phyloP scores from a whole-genome alignment of 495 filamentous ascomycete species.

The Echria macrotheca region DNA sequence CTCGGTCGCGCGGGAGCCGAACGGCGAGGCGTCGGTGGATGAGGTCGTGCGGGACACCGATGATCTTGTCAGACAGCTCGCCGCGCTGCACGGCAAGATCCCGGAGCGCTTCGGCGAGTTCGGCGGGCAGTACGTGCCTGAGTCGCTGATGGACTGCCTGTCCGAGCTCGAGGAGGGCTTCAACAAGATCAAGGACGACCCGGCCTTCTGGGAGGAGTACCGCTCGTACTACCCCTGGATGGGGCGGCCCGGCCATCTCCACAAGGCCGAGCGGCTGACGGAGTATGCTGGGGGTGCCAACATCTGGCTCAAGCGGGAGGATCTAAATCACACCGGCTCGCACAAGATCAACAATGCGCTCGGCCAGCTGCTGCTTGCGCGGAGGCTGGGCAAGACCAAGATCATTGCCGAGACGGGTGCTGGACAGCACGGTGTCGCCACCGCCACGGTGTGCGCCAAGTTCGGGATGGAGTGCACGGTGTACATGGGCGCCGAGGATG shows the following conservation, averaged over 20 bases:
- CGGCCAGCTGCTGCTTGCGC: slow-evolving; percentile 80
- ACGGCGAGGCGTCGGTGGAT: slow-evolving; percentile 52
- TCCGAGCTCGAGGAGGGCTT: slow-evolving; percentile 90
- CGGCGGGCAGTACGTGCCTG: slow-evolving; percentile 97
- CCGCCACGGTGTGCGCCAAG: slow-evolving; percentile 91
- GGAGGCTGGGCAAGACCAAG: slow-evolving; percentile 77
- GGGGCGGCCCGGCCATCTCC: slow-evolving; percentile 86
- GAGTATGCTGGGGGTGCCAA: slow-evolving; percentile 84
- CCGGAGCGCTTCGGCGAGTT: slow-evolving; percentile 93
- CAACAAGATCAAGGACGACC: slow-evolving; percentile 74
- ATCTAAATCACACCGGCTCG: slow-evolving; percentile 78
- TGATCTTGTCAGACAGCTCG: slow-evolving; percentile 41
- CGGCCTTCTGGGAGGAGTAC: slow-evolving; percentile 95
- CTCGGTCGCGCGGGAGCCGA: slow-evolving; percentile 46
- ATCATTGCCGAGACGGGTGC: slow-evolving; percentile 96
- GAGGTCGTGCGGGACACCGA: slow-evolving; percentile 34
- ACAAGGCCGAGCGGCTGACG: slow-evolving; percentile 81
- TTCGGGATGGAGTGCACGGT: slow-evolving; percentile 95
- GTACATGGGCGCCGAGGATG: slow-evolving; percentile 95
- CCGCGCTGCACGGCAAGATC: slow-evolving; percentile 48
- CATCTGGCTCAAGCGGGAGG: slow-evolving; percentile 94
- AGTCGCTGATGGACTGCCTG: slow-evolving; percentile 96
- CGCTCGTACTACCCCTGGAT: slow-evolving; percentile 97
- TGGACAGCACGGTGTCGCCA: slow-evolving; percentile 95
- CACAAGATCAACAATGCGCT: slow-evolving; percentile 99